Evolutionary conservation across 345 rosid species (phyloP).

Genomic region (Corchorus olitorius): DNA sequence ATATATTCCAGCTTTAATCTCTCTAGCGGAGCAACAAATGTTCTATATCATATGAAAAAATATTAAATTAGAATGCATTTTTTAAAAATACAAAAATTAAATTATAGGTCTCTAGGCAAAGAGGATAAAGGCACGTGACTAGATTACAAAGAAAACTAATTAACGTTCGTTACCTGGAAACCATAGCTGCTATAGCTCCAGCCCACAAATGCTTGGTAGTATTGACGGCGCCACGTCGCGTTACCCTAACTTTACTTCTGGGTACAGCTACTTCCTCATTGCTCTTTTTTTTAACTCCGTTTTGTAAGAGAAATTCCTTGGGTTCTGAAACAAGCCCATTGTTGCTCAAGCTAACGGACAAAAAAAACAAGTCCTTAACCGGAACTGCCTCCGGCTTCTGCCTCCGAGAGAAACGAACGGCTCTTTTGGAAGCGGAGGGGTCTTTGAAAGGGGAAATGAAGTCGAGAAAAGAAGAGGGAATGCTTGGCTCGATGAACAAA

Average conservation of each 20-base stretch:
- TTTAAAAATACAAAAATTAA: neutral
- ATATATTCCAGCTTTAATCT: slow-evolving; percentile 81
- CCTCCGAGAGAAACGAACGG: slow-evolving; percentile 21
- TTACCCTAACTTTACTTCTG: slow-evolving; percentile 32
- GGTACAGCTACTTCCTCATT: slow-evolving; percentile 13
- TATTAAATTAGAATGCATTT: neutral
- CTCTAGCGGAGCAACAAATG: slow-evolving; percentile 77
- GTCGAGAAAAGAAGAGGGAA: slow-evolving; percentile 46
- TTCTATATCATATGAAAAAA: slow-evolving; percentile 39
- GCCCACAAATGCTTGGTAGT: slow-evolving; percentile 77
- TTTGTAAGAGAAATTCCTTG: slow-evolving; percentile 33
- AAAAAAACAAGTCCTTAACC: slow-evolving; percentile 28
- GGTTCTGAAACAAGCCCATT: slow-evolving; percentile 31
- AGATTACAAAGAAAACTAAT: slow-evolving; percentile 8
- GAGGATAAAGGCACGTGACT: neutral
- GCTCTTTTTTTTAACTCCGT: slow-evolving; percentile 26
- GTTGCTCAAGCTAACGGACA: slow-evolving; percentile 59
- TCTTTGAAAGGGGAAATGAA: slow-evolving; percentile 34
- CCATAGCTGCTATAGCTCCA: slow-evolving; percentile 83
- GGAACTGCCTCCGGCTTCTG: slow-evolving; percentile 19
- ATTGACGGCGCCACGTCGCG: slow-evolving; percentile 39
- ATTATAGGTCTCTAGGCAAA: neutral
- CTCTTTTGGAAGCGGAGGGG: slow-evolving; percentile 24
- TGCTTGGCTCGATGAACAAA: slow-evolving; percentile 55
- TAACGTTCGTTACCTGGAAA: slow-evolving; percentile 54